These are phyloP conservation scores for Fusarium equiseti DNA, from an alignment of 2,329 filamentous ascomycete genomes.

Conservation along the genomic window DNA sequence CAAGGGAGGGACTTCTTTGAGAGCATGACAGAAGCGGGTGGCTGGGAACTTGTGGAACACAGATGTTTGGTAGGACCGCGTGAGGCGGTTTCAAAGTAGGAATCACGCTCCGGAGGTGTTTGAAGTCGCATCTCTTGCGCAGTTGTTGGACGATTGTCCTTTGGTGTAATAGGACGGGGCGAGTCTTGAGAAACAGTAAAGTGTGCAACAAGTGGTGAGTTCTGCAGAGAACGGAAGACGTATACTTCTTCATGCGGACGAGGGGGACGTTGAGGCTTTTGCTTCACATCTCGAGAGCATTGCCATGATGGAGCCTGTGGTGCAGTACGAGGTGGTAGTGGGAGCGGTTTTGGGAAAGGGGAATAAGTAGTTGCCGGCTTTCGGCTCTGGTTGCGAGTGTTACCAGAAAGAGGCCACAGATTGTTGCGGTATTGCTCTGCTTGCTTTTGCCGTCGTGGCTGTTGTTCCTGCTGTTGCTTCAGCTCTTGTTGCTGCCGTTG, in stretches of 20 bases:
- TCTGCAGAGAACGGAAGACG: conserved; percentile 30
- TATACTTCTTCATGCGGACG: conserved; percentile 47
- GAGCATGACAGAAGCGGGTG: conserved; percentile 36
- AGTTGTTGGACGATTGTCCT: conserved; percentile 22
- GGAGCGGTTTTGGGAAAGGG: conserved; percentile 56
- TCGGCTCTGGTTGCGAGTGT: conserved; percentile 30
- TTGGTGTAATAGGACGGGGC: conserved; percentile 35
- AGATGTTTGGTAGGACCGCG: conserved; percentile 44
- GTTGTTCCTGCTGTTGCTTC: conserved; percentile 9
- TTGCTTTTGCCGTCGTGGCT: conserved; percentile 17
- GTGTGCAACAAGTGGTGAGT: conserved; percentile 24
- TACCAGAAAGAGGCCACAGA: conserved; percentile 47
- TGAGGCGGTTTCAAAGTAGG: conserved; percentile 40
- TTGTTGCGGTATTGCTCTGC: conserved; percentile 46
- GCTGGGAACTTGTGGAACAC: conserved; percentile 30
- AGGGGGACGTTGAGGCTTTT: conserved; percentile 48
- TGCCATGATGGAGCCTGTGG: conserved; percentile 48
- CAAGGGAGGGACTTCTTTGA: conserved; percentile 48
- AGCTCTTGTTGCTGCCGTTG: conserved; percentile 11
- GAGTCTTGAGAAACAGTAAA: conserved; percentile 37
- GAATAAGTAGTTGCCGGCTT: conserved; percentile 54
- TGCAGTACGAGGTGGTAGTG: conserved; percentile 51
- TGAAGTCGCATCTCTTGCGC: conserved; percentile 30
- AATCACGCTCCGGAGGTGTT: conserved; percentile 20
- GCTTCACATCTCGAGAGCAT: conserved; percentile 38